These are phyloP conservation scores for Cryptococcus sp. DNA, from an alignment of 1,284 basidiomycete genomes.

Conservation along the genomic window DNA sequence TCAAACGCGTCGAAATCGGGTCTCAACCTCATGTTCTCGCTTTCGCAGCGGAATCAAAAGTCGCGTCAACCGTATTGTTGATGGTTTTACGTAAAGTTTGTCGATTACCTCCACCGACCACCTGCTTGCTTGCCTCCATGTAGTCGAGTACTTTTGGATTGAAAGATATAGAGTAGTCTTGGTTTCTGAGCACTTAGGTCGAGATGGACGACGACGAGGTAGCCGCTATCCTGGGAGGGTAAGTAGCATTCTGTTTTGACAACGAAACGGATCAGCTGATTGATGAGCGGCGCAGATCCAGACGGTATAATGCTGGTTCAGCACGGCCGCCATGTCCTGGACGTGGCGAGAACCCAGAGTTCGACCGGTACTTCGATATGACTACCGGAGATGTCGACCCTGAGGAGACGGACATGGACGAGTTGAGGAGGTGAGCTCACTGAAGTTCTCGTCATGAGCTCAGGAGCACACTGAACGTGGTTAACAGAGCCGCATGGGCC, in stretches of 20 bases:
- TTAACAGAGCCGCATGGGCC: conserved; percentile 41
- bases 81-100: background rate
- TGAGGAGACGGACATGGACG: conserved; percentile 20
- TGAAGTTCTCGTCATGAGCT: too few relatives aligned
- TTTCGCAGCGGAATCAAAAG: background rate
- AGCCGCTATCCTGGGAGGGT: conserved; percentile 19
- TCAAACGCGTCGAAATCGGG: conserved; percentile 1
- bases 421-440: conserved; percentile 34
- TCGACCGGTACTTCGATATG: conserved; percentile 35
- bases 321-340: conserved; percentile 18
- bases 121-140: background rate
- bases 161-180: background rate
- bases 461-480: background rate
- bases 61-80: conserved; percentile 8
- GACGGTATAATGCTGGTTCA: conserved; percentile 1
- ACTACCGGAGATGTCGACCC: conserved; percentile 22
- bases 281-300: conserved; percentile 1
- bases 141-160: background rate
- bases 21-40: background rate
- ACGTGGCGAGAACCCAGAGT: conserved; percentile 34
- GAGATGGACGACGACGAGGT: conserved; percentile 26
- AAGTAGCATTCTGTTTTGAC: background rate
- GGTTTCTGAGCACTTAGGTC: background rate
- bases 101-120: background rate
- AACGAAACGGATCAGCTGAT: background rate